Evolutionary conservation across 1,284 basidiomycete genomes (phyloP), one percentile per base, ranked within the genome.

Genomic region (Trametes hirsuta): DNA sequence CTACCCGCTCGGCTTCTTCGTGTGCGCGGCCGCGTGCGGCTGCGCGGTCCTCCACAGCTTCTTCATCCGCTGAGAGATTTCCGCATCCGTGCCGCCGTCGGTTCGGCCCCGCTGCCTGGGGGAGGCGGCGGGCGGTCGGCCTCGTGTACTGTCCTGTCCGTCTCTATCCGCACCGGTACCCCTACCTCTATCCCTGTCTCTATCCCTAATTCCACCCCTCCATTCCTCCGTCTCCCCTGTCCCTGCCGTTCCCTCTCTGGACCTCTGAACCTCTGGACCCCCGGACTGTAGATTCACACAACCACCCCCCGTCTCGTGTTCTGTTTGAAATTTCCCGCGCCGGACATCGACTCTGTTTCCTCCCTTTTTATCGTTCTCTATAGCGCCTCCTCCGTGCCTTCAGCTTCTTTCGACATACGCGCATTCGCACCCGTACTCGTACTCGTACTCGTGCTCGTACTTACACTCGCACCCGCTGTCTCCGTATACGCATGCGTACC

Each of bases 1-100:
- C 3, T 93, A 89, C 73, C 83, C 87, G 10, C 71, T 91, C 37
- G 91, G 91, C 21, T 93, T 93, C 71, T 67, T 91, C 45, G 79
- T 81, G 1, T 91, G 87, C 67, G 79, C 86, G 8, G 80, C 61
- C 11, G 83, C 83, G 18, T 90, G 87, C 67, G 81, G 75, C 9
- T 59, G 88, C 10, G 84, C 87, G 2, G 78, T 91, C n/a, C 69
- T 83, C 12, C 87, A 89, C 62, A 91, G 87, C 70, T 86, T 88
- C 72, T 78, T 89, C 71, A 92, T 93, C 66, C 84, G 87, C 63
- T 91, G 76, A 78, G 4, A 18, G 18, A 18, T 18, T 18, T 18
- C 18, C 18, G 18, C 18, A 18, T 18, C 18, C 18, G 18, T 18
- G 18, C 18, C 18, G 18, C 18, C 18, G 18, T 18, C 18, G 18